phyloP scores from a whole-genome alignment of 495 filamentous ascomycete species.

The Hyaloscypha finlandica region DNA sequence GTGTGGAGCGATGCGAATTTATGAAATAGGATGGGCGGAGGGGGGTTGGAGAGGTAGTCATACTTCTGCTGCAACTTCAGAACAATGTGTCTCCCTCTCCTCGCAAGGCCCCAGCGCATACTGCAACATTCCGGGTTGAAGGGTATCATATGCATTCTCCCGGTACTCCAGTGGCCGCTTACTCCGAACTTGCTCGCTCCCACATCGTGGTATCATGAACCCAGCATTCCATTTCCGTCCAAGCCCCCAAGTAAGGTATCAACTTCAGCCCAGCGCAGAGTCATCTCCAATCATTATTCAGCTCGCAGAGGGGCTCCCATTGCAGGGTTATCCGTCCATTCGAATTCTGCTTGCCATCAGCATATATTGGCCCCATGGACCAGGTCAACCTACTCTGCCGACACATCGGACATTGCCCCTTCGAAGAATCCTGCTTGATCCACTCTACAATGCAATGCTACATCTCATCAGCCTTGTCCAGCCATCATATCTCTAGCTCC shows the following conservation, averaged over 20 bases:
- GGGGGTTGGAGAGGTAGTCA: no score
- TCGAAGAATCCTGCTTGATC: conserved; percentile 92
- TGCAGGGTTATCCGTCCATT: conserved; percentile 24
- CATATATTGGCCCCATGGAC: not conserved
- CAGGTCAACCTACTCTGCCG: conserved; percentile 74
- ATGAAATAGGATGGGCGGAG: no score
- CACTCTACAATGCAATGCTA: conserved; percentile 96
- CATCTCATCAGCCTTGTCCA: conserved; percentile 25
- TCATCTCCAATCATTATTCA: not conserved
- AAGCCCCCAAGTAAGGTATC: not conserved
- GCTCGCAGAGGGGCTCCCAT: not conserved
- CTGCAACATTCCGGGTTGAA: not conserved
- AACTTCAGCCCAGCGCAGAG: not conserved
- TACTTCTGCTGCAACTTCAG: no score
- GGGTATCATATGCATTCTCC: not conserved
- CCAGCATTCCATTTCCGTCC: not conserved
- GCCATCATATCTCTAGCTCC: not conserved
- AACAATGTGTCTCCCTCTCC: no score
- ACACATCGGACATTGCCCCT: conserved; percentile 97
- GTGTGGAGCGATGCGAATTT: no score
- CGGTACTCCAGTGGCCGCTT: not conserved
- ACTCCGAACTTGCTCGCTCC: not conserved
- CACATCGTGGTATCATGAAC: not conserved
- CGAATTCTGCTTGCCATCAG: conserved; percentile 27
- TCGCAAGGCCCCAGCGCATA: no score